Evolutionary conservation across 1,139 yeast genomes (phyloP), one percentile per base, ranked within the genome.

Genomic region (Candida gigantensis): DNA sequence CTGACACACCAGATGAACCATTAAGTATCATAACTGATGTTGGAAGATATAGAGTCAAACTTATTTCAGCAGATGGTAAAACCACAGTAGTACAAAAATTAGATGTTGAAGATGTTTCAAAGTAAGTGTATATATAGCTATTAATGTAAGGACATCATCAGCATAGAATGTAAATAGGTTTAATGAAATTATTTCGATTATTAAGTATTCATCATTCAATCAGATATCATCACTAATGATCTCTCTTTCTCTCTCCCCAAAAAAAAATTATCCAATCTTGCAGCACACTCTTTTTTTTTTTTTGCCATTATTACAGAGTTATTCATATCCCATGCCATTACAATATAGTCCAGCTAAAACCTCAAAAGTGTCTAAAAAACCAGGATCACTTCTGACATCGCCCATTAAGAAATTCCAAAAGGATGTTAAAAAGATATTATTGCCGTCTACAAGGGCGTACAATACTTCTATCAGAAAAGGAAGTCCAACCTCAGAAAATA

Each of bases 281-380:
- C 21, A n/a, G n/a, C n/a, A n/a, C n/a, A 8, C 17, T 11, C 7
- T 11, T 10, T 18, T 21, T 11, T 21, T n/a, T 18, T 13, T 15
- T 33, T 31, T 12, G 26, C 28, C 20, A 17, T n/a, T 24, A 14
- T 14, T 20, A 6, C 4, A 20, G 4, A 11, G 11, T 14, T 6
- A 20, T 15, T 15, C 14, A 11, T 11, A 19, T 17, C 10, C 8
- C 5, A 42, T 42, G 46, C 40, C 46, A 9, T 41, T 52, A 17
- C 56, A 65, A 33, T 69, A 60, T 40, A 65, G 68, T 37, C 75
- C 76, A 2, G 74, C 77, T 3, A 63, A 54, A 41, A 63, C 74
- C 27, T 68, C 75, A 1, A 51, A 55, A 15, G 59, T 69, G 11
- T 41, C 55, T 9, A 41, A 34, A 23, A 28, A 27, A 19, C 32